Percentiles rank a stretch among this genome's conserved stretches.
These are phyloP conservation scores for Suhomyces anneliseae DNA, from an alignment of 1,139 yeast species.

Conservation along the genomic window DNA sequence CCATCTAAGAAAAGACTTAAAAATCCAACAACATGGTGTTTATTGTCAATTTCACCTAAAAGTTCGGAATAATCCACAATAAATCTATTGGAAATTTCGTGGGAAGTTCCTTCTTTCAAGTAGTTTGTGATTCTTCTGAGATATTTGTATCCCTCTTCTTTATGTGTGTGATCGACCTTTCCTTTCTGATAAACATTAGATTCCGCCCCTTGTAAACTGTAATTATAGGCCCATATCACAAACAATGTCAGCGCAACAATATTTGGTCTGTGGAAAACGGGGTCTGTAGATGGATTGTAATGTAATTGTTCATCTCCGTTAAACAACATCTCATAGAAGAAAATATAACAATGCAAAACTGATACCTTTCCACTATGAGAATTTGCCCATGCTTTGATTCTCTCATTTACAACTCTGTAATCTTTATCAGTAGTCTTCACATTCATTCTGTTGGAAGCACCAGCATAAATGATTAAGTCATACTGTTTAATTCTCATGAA, in stretches of 20 bases:
- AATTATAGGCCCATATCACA: constrained; percentile 60
- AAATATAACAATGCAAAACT: constrained; percentile 10
- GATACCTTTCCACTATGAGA: constrained; percentile 7
- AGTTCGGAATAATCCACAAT: constrained; percentile 2
- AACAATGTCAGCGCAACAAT: constrained; percentile 52
- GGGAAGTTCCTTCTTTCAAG: background rate
- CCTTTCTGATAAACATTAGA: constrained; percentile 21
- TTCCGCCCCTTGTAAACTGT: constrained; percentile 56
- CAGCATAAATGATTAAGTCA: constrained; percentile 13
- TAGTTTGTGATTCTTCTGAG: constrained; percentile 35
- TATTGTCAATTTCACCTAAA: constrained; percentile 26
- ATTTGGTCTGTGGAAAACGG: constrained; percentile 55
- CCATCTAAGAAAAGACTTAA: constrained; percentile 36
- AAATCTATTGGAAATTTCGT: constrained; percentile 1
- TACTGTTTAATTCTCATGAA: constrained; percentile 13
- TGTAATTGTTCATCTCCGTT: constrained; percentile 25
- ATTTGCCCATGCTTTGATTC: constrained; percentile 10
- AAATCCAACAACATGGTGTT: constrained; percentile 52
- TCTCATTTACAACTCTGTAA: constrained; percentile 7
- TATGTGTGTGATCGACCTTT: constrained; percentile 17
- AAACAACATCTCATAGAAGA: constrained; percentile 14
- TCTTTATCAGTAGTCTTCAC: constrained; percentile 9
- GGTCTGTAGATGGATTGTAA: constrained; percentile 52
- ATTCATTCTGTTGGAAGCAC: constrained; percentile 14
- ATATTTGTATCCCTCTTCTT: constrained; percentile 40